Evolutionary conservation across 208 protist species (phyloP), one percentile per base, ranked within the genome.

Genomic region (Trypanosoma scelopori): DNA sequence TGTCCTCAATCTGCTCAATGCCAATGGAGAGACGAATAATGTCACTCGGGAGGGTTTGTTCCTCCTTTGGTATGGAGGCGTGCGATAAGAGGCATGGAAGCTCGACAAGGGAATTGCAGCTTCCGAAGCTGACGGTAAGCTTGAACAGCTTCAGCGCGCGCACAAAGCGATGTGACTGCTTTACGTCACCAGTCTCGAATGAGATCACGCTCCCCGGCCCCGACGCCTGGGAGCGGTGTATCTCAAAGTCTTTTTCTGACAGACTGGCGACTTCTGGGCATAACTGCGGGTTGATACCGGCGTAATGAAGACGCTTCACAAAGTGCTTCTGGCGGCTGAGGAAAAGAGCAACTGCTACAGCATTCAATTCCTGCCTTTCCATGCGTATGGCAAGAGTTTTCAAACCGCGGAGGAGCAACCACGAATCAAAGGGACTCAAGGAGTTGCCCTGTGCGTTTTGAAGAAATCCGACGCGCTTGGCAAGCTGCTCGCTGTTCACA

Each of bases 331-430:
- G 78, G 42, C 74, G 76, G 25, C 74, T 74, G 18, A 92, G 71
- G 57, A 85, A 93, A 43, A 91, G 61, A 12, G 85, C 90, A 25
- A 98, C 82, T 11, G 80, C 80, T 1, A 94, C 66, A 48, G 93
- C 94, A 76, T 97, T 98, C 39, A 90, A 69, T 65, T 95, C 80
- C 68, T 98, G 93, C 59, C 83, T 78, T 64, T 89, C 76, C 73
- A 99, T 95, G 53, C 97, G 89, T 55, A 99, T 63, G 5, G 94
- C 81, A 0, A 99, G 78, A 11, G 97, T 99, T 79, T 97, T 97
- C n/a, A 98, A 59, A 52, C 94, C 93, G 64, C 96, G 94, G n/a
- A 97, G 65, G 22, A 94, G 89, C 48, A 98, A 74, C 83, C 89
- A 99, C 79, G 86, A 96, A 66, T 98, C 97, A 58, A 98, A 98